Evolutionary conservation across 768 basidiomycete genomes (phyloP).

Genomic region (Sarcodon aspratus): DNA sequence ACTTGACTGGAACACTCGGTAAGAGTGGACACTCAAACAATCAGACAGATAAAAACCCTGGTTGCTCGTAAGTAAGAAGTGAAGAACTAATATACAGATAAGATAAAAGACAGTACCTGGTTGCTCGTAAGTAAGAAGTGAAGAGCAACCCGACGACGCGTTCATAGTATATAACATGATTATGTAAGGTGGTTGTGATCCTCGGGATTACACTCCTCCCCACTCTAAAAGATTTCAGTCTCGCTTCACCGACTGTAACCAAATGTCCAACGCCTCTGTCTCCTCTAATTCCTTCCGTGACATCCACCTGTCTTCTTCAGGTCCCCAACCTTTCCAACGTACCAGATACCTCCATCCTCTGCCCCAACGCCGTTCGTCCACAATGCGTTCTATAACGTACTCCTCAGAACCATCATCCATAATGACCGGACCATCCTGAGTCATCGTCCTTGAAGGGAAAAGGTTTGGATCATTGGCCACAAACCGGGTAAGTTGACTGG

Average conservation of each 20-base stretch:
- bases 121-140: too few relatives aligned
- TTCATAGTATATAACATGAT: too few relatives aligned
- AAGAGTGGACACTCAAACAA: too few relatives aligned
- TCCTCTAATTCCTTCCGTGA: background rate
- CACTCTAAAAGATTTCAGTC: conserved; percentile 15
- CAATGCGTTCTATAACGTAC: conserved; percentile 6
- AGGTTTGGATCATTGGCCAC: conserved; percentile 4
- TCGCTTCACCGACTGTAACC: too few relatives aligned
- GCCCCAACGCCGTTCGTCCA: conserved; percentile 1
- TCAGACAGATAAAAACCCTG: too few relatives aligned
- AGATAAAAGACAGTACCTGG: too few relatives aligned
- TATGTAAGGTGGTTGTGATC: background rate
- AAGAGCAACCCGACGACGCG: too few relatives aligned
- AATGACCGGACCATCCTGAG: conserved; percentile 4
- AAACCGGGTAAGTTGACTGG: background rate
- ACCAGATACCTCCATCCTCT: conserved; percentile 3
- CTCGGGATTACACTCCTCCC: background rate
- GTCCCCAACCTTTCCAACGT: conserved; percentile 2
- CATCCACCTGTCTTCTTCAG: too few relatives aligned
- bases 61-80: too few relatives aligned
- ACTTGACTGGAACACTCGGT: too few relatives aligned
- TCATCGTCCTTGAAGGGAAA: conserved; percentile 2
- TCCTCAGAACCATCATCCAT: conserved; percentile 5
- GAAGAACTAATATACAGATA: too few relatives aligned
- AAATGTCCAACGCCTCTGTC: background rate